phyloP scores from a whole-genome alignment of 2,329 filamentous ascomycete species.

The Fusarium odoratissimum region DNA sequence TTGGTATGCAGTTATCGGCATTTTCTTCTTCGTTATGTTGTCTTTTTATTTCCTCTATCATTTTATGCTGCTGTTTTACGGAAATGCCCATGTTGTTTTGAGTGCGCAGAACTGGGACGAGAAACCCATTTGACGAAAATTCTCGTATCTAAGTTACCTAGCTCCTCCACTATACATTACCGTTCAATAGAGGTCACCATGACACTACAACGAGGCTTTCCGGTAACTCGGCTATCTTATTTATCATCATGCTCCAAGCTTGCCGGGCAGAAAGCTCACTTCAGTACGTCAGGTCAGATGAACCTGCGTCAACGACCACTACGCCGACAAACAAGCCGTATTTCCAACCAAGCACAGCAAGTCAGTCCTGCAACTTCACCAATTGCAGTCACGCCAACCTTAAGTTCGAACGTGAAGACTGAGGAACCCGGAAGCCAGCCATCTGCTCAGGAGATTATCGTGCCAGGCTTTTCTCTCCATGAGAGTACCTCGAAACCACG shows the following conservation, averaged over 20 bases:
- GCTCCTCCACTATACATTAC: background rate
- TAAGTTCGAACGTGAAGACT: background rate
- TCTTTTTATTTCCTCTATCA: background rate
- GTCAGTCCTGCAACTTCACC: background rate
- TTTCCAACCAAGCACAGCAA: background rate
- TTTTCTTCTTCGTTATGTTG: background rate
- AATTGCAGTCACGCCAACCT: background rate
- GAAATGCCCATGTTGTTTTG: background rate
- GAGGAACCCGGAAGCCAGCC: background rate
- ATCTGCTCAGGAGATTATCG: background rate
- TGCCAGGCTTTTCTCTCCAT: background rate
- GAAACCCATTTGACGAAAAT: background rate
- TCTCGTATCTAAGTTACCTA: background rate
- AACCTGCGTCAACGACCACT: slow-evolving; percentile 20
- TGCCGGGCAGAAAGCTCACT: background rate
- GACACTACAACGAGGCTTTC: background rate
- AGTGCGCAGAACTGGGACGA: background rate
- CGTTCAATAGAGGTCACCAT: background rate
- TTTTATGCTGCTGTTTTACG: background rate
- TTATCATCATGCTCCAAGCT: background rate
- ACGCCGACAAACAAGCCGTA: background rate
- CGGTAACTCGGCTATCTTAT: background rate
- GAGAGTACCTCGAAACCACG: background rate
- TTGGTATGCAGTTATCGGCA: background rate
- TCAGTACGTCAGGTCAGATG: background rate